Conservation (phyloP, 169 alveolate species). For the Cryptosporidium parvum region DNA sequence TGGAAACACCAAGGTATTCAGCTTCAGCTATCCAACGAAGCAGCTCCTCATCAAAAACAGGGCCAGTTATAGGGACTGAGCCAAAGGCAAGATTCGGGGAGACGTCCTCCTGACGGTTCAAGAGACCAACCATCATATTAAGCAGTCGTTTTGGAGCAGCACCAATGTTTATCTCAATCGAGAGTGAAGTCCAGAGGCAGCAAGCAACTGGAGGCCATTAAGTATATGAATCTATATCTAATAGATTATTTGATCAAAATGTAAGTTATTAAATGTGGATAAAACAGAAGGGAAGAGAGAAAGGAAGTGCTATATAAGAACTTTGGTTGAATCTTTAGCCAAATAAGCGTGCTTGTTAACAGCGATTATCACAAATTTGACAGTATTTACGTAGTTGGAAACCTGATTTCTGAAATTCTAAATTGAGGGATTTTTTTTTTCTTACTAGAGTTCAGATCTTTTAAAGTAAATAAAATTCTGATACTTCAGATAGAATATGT, state of each 20-base stretch:
- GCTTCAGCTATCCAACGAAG: constrained; percentile 76
- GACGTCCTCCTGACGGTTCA: constrained; percentile 30
- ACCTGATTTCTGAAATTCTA: constrained; percentile 23
- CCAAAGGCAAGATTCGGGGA: background rate
- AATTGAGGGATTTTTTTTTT: constrained; percentile 7
- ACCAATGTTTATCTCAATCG: constrained; percentile 5
- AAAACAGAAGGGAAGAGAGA: constrained; percentile 31
- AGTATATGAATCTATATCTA: constrained; percentile 26
- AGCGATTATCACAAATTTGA: constrained; percentile 31
- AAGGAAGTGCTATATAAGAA: constrained; percentile 8
- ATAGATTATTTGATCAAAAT: constrained; percentile 1
- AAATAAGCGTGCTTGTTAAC: constrained; percentile 24
- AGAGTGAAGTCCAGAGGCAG: constrained; percentile 23
- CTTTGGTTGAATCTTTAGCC: constrained; percentile 33
- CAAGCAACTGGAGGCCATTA: constrained; percentile 35
- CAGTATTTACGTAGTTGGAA: constrained; percentile 6
- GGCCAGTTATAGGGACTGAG: background rate
- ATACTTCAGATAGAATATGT: background rate
- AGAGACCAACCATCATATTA: constrained; percentile 65
- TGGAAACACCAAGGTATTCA: constrained; percentile 70
- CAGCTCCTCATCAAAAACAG: constrained; percentile 47
- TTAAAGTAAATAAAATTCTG: background rate
- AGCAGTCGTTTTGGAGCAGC: background rate
- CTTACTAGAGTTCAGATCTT: constrained; percentile 11
- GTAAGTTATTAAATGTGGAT: constrained; percentile 19